Percentiles rank a stretch among this genome's conserved stretches.
phyloP scores from a whole-genome alignment of 169 alveolate genomes.

The Neospora caninum region DNA sequence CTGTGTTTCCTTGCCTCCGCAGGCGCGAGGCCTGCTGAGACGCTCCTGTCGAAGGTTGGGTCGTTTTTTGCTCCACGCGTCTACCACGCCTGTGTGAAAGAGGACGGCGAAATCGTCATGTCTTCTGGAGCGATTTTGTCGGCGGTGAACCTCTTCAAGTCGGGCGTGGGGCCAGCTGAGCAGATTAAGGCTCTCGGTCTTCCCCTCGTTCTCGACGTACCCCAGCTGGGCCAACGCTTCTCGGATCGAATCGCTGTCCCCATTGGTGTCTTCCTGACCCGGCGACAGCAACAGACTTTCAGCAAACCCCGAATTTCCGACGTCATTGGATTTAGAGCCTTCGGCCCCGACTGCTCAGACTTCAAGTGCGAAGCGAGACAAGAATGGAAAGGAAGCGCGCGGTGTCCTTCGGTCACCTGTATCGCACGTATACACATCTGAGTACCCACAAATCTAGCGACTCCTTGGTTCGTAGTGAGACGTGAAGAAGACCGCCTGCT shows the following conservation, averaged over 20 bases:
- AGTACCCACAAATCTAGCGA: too few species aligned
- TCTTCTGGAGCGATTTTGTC: slow-evolving; percentile 75
- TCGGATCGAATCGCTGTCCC: slow-evolving; percentile 70
- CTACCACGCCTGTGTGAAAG: slow-evolving; percentile 57
- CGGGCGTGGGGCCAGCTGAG: slow-evolving; percentile 74
- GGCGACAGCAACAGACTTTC: slow-evolving; percentile 28
- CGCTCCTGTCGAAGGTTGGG: background rate
- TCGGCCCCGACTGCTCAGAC: slow-evolving; percentile 27
- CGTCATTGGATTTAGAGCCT: background rate
- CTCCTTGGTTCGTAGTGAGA: too few species aligned
- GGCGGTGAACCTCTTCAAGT: slow-evolving; percentile 67
- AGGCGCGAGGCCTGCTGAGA: background rate
- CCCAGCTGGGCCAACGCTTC: slow-evolving; percentile 69
- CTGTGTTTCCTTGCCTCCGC: background rate
- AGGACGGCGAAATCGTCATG: slow-evolving; percentile 68
- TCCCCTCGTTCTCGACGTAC: slow-evolving; percentile 34
- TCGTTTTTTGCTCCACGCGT: background rate
- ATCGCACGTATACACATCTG: too few species aligned
- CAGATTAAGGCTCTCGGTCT: slow-evolving; percentile 30
- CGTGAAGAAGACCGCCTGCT: too few species aligned
- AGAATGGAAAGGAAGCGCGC: too few species aligned
- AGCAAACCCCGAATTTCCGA: slow-evolving; percentile 46
- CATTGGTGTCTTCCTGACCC: slow-evolving; percentile 47
- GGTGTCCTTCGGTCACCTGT: too few species aligned
- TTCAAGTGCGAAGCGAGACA: background rate